Base-by-base conservation (phyloP, 208 protist genomes). In the Angomonas ambiguus region DNA sequence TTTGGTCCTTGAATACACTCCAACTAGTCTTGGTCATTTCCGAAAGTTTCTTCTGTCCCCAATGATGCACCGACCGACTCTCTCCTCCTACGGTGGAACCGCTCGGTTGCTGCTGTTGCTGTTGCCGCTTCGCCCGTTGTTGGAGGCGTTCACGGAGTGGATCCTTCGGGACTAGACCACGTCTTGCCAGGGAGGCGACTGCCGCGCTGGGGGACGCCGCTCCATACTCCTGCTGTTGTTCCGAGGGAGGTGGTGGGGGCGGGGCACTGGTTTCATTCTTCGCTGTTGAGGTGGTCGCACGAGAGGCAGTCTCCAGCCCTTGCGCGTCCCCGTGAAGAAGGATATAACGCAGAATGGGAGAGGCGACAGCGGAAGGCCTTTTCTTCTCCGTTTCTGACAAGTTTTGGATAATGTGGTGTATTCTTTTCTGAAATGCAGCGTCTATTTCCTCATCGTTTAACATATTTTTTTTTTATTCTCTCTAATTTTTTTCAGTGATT, bases 11-110 rank as follows among this genome's bases (percentile, higher is more conserved):
- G 45, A 95, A 88, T 1, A 89, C 76, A 22, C 74, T 64, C 85
- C 86, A 95, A 60, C 86, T 84, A 2, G 74, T 76, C 25, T 51
- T 28, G 6, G 74, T 86, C 83, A 95, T 91, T 33, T 76, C 73
- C 0, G 72, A 74, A 10, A 85, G 71, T 5, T 67, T 57, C 25
- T 34, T 30, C 5, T 32, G n/a, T 3, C 16, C 4, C 49, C 49
- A 55, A 20, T 55, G 49, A 6, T 55, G 24, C 49, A 20, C 18
- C 5, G 49, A 55, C 11, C 8, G 4, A 27, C 35, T 13, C n/a
- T n/a, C n/a, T n/a, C n/a, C n/a, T n/a, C 41, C 34, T 56, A 28
- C 1, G 22, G 24, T 28, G 33, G 69, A 6, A 32, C 48, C 11
- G 6, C 16, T n/a, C 27, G 59, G 45, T 27, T 57, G 60, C 60